A percentile compares a stretch with the other conserved stretches of the same genome.
Conservation (phyloP, 106 monocot genomes). For the Alisma plantagoaquatica region DNA sequence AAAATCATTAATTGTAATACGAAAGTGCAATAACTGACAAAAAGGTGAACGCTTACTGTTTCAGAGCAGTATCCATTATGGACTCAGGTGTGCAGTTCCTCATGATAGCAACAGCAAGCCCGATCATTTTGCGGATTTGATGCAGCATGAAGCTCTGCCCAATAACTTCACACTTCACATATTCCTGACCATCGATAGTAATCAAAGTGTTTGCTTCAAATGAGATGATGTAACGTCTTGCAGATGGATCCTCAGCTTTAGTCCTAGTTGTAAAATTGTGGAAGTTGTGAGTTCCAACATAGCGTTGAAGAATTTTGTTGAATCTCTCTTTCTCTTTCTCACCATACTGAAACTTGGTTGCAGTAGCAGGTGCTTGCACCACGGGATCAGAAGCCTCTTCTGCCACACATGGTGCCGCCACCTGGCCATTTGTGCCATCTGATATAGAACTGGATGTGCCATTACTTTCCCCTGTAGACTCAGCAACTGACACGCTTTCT, state of each 20-base stretch:
- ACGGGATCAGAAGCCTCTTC: constrained; percentile 3
- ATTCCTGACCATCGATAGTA: constrained; percentile 60
- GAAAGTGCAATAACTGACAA: too few species aligned
- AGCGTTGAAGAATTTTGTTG: constrained; percentile 51
- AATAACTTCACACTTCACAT: constrained; percentile 78
- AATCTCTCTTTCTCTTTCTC: constrained; percentile 70
- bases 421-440: neutral
- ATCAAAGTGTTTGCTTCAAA: constrained; percentile 55
- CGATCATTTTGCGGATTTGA: constrained; percentile 98
- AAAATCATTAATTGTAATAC: too few species aligned
- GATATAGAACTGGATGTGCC: neutral
- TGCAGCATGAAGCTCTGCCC: constrained; percentile 99
- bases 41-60: constrained; percentile 61
- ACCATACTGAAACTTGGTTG: constrained; percentile 35
- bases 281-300: constrained; percentile 89
- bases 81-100: constrained; percentile 71
- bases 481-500: neutral
- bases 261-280: constrained; percentile 95
- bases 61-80: constrained; percentile 61
- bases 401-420: neutral
- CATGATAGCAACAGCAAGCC: constrained; percentile 79
- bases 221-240: constrained; percentile 72
- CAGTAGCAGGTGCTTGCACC: constrained; percentile 1
- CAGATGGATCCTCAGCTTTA: constrained; percentile 88
- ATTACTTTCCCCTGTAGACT: neutral